A percentile compares a stretch with the other conserved stretches of the same genome.
These are phyloP conservation scores for Sequoiadendron giganteum DNA, from an alignment of 75 land plant species.

Conservation along the genomic window DNA sequence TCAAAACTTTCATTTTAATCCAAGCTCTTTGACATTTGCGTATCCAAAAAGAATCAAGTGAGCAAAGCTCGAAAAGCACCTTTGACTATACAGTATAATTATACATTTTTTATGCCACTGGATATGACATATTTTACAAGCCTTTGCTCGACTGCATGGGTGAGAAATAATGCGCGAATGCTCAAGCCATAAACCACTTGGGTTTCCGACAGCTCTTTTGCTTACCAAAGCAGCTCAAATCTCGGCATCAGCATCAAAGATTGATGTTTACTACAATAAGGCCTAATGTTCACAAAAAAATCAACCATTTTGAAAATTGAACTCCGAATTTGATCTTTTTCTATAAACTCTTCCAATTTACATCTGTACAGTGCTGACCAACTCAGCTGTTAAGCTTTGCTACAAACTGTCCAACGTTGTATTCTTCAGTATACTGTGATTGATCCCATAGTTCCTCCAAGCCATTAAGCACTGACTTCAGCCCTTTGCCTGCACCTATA, in stretches of 20 bases:
- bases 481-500: constrained; percentile 53
- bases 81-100: constrained; percentile 10
- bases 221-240: not conserved
- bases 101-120: constrained; percentile 12
- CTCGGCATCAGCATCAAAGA: constrained; percentile 7
- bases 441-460: constrained; percentile 97
- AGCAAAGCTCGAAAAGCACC: constrained; percentile 12
- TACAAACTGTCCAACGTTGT: constrained; percentile 87
- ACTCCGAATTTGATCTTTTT: not conserved
- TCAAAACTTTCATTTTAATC: not conserved
- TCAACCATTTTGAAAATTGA: not conserved
- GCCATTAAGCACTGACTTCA: constrained; percentile 78
- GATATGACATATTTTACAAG: constrained; percentile 7
- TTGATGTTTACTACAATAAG: not conserved
- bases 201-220: not conserved
- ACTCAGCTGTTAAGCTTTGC: constrained; percentile 59
- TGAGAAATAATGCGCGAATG: not conserved
- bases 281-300: constrained; percentile 3
- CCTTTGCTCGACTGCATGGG: constrained; percentile 1
- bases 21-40: not conserved
- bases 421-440: constrained; percentile 96
- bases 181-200: not conserved
- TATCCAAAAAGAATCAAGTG: not conserved
- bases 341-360: constrained; percentile 10
- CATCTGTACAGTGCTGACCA: constrained; percentile 15